These are phyloP conservation scores for Lactifluus pinguis DNA, from an alignment of 768 basidiomycete species.

Conservation along the genomic window DNA sequence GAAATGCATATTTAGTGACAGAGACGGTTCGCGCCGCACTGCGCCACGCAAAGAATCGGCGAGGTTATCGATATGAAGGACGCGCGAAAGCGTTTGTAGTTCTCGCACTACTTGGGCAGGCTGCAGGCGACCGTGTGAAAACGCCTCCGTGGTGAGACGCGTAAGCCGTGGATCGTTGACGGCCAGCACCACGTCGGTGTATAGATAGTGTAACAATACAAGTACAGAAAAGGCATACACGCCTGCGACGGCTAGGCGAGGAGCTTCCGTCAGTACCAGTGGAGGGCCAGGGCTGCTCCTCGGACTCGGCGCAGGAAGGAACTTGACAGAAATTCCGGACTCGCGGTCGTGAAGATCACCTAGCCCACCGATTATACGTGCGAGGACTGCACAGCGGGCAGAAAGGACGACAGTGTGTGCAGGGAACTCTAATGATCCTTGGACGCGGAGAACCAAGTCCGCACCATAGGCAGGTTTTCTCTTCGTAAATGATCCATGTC, in stretches of 20 bases:
- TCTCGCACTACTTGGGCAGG: slow-evolving; percentile 50
- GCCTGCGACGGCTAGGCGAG: slow-evolving; percentile 39
- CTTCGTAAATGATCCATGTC: neutral
- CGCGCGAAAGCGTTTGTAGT: slow-evolving; percentile 45
- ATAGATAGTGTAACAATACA: slow-evolving; percentile 77
- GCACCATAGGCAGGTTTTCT: slow-evolving; percentile 41
- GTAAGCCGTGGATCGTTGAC: slow-evolving; percentile 75
- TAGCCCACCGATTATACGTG: slow-evolving; percentile 32
- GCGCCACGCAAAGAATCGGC: slow-evolving; percentile 46
- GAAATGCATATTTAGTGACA: slow-evolving; percentile 46
- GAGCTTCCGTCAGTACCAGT: slow-evolving; percentile 3
- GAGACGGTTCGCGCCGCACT: slow-evolving; percentile 43
- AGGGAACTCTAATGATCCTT: slow-evolving; percentile 37
- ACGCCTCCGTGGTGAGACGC: slow-evolving; percentile 32
- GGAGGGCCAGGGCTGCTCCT: slow-evolving; percentile 4
- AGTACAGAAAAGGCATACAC: slow-evolving; percentile 61
- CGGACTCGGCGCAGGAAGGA: slow-evolving; percentile 20
- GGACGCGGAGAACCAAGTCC: slow-evolving; percentile 48
- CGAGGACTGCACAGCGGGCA: slow-evolving; percentile 44
- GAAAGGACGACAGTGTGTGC: slow-evolving; percentile 61
- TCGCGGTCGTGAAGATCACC: slow-evolving; percentile 9
- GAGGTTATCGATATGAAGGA: slow-evolving; percentile 52
- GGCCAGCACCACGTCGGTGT: slow-evolving; percentile 74
- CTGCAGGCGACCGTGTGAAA: slow-evolving; percentile 34
- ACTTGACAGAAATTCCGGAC: slow-evolving; percentile 25